Conservation (phyloP, 768 basidiomycete genomes). For the Lactarius psammicola region DNA sequence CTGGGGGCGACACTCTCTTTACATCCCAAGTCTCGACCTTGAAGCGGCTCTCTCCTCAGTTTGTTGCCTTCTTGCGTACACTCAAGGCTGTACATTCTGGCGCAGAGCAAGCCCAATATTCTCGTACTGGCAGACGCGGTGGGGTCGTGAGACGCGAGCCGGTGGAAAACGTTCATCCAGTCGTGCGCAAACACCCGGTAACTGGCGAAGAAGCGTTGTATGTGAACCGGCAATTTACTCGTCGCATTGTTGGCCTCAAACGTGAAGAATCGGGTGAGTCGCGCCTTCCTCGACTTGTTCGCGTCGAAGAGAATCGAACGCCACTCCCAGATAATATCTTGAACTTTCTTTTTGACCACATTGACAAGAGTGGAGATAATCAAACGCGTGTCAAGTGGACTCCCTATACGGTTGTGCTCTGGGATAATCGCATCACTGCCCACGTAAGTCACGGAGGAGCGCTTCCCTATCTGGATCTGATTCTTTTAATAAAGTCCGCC, state of each 20-base stretch:
- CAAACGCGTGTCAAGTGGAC: slow-evolving; percentile 77
- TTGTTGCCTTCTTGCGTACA: slow-evolving; percentile 75
- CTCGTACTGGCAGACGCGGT: slow-evolving; percentile 66
- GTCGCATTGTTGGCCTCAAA: slow-evolving; percentile 81
- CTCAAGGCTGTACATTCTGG: slow-evolving; percentile 82
- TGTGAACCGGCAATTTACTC: slow-evolving; percentile 83
- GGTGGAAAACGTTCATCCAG: slow-evolving; percentile 76
- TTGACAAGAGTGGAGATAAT: slow-evolving; percentile 76
- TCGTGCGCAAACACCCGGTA: slow-evolving; percentile 78
- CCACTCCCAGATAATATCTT: slow-evolving; percentile 53
- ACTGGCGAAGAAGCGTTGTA: slow-evolving; percentile 86
- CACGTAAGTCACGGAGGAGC: slow-evolving; percentile 46
- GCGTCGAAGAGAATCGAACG: neutral
- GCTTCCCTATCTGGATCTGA: slow-evolving; percentile 11
- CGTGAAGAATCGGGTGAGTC: slow-evolving; percentile 71
- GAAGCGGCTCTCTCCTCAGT: slow-evolving; percentile 70
- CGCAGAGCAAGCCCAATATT: slow-evolving; percentile 74
- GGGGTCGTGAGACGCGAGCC: slow-evolving; percentile 78
- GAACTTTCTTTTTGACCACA: slow-evolving; percentile 68
- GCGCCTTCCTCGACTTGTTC: slow-evolving; percentile 27
- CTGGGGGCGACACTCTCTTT: slow-evolving; percentile 73
- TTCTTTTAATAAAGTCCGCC: slow-evolving; percentile 50
- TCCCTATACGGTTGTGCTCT: slow-evolving; percentile 73
- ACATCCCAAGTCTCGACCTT: slow-evolving; percentile 66
- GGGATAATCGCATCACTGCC: slow-evolving; percentile 78